Evolutionary conservation across 805 yeast genomes (phyloP).

Genomic region (Phaffomyces thermotolerans): DNA sequence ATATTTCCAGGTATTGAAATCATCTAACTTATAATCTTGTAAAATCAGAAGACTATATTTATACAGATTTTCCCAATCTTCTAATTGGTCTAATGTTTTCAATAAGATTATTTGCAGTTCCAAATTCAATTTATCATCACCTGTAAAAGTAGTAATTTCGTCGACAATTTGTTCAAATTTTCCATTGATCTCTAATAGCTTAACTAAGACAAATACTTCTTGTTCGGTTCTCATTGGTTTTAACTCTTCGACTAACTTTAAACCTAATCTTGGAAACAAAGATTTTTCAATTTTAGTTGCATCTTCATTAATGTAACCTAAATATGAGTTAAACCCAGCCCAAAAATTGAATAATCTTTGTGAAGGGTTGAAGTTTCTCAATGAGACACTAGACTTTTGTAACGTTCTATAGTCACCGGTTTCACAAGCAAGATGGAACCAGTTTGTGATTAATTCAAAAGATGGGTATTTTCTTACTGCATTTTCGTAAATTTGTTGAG

Average conservation of each 20-base stretch:
- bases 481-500: constrained; percentile 45
- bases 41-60: constrained; percentile 36
- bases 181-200: constrained; percentile 35
- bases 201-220: constrained; percentile 55
- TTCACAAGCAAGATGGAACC: constrained; percentile 51
- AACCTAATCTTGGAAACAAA: constrained; percentile 55
- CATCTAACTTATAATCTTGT: constrained; percentile 50
- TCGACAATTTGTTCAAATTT: constrained; percentile 31
- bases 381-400: constrained; percentile 46
- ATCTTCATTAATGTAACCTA: constrained; percentile 29
- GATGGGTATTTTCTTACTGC: constrained; percentile 53
- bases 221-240: constrained; percentile 53
- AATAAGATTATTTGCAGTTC: constrained; percentile 53
- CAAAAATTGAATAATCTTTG: constrained; percentile 36
- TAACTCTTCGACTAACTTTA: constrained; percentile 44
- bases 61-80: constrained; percentile 38
- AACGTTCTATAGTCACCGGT: constrained; percentile 41
- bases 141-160: constrained; percentile 27
- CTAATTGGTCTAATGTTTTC: constrained; percentile 35
- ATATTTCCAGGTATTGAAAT: constrained; percentile 68
- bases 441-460: constrained; percentile 37
- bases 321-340: constrained; percentile 49
- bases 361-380: constrained; percentile 29
- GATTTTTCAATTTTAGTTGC: constrained; percentile 38
- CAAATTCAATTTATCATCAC: constrained; percentile 38